These are phyloP conservation scores for Boletus albobrunnescens DNA, from an alignment of 1,284 basidiomycete species.

Conservation along the genomic window DNA sequence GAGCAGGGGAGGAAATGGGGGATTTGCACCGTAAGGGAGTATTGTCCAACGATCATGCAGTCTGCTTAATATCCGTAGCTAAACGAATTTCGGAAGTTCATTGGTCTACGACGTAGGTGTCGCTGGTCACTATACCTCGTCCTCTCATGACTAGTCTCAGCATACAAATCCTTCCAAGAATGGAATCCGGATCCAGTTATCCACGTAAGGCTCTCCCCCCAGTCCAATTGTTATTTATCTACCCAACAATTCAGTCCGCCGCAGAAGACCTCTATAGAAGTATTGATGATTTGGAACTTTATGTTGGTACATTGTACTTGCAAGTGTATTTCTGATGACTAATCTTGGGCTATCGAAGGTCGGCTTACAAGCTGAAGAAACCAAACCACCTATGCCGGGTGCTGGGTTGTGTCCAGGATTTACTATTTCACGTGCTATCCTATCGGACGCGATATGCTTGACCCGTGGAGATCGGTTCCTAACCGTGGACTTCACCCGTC, in stretches of 20 bases:
- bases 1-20: conserved; percentile 71
- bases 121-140: neutral
- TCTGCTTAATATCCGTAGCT: conserved; percentile 50
- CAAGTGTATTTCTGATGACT: neutral
- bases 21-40: conserved; percentile 57
- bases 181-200: conserved; percentile 75
- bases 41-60: neutral
- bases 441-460: conserved; percentile 77
- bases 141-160: conserved; percentile 30
- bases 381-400: conserved; percentile 67
- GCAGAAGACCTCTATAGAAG: conserved; percentile 69
- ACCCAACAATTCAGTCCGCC: conserved; percentile 42
- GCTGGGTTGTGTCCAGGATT: conserved; percentile 84
- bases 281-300: conserved; percentile 74
- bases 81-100: conserved; percentile 64
- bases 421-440: conserved; percentile 81
- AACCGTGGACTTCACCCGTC: conserved; percentile 71
- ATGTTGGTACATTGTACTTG: conserved; percentile 40
- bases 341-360: conserved; percentile 38
- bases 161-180: conserved; percentile 62
- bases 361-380: conserved; percentile 74
- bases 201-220: conserved; percentile 39
- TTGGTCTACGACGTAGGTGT: conserved; percentile 46
- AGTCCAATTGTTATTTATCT: neutral
- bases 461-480: conserved; percentile 75